These are phyloP conservation scores for Nothophaeocryptopus gaeumannii DNA, from an alignment of 2,329 filamentous ascomycete species.

Conservation along the genomic window DNA sequence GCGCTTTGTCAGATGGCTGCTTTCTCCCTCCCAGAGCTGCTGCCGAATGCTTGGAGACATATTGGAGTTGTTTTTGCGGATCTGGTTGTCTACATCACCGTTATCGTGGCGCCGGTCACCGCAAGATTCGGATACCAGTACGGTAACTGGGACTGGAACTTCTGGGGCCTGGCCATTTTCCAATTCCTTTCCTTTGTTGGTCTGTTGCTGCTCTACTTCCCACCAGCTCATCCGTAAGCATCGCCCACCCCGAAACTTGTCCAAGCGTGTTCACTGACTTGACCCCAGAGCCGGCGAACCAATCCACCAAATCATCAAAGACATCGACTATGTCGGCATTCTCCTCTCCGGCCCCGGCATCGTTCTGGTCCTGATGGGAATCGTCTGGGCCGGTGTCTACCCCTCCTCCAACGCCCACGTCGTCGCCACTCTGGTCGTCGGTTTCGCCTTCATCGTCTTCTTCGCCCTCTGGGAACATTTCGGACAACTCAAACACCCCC, in stretches of 20 bases:
- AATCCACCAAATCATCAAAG: conserved; percentile 25
- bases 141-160: conserved; percentile 47
- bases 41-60: conserved; percentile 27
- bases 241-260: background rate
- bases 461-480: conserved; percentile 37
- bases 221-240: conserved; percentile 39
- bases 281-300: conserved; percentile 22
- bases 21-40: conserved; percentile 14
- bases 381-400: conserved; percentile 34
- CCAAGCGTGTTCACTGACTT: background rate
- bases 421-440: conserved; percentile 34
- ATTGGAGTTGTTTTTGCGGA: conserved; percentile 26
- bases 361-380: conserved; percentile 34
- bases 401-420: conserved; percentile 30
- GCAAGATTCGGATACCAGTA: conserved; percentile 43
- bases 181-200: conserved; percentile 47
- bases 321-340: conserved; percentile 35
- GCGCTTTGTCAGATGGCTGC: conserved; percentile 22
- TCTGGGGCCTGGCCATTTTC: conserved; percentile 44
- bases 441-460: conserved; percentile 31
- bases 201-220: conserved; percentile 42
- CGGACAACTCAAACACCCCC: conserved; percentile 28
- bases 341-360: conserved; percentile 33
- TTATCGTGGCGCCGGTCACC: conserved; percentile 48
- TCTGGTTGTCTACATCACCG: conserved; percentile 42